phyloP scores from a whole-genome alignment of 768 basidiomycete genomes.

The Boletellus sp. region DNA sequence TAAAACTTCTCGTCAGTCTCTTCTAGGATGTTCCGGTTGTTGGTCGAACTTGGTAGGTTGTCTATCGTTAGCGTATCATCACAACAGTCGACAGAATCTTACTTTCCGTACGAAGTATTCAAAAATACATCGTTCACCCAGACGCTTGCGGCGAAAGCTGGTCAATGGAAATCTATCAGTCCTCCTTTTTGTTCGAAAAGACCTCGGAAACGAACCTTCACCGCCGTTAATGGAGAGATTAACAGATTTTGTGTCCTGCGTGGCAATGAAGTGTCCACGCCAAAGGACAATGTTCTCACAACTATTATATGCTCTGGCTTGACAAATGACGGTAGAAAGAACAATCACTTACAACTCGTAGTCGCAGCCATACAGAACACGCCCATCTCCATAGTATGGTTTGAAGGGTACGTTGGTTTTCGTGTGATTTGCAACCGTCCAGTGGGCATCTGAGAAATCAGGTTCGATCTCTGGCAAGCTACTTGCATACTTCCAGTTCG shows the following conservation, averaged over 20 bases:
- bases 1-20: slow-evolving; percentile 66
- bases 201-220: slow-evolving; percentile 45
- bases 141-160: slow-evolving; percentile 76
- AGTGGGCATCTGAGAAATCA: slow-evolving; percentile 57
- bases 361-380: slow-evolving; percentile 82
- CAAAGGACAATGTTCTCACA: slow-evolving; percentile 81
- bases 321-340: slow-evolving; percentile 3
- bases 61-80: background rate
- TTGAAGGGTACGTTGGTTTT: slow-evolving; percentile 68
- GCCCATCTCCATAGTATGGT: slow-evolving; percentile 69
- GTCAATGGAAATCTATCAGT: background rate
- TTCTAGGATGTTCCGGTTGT: slow-evolving; percentile 54
- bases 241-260: slow-evolving; percentile 56
- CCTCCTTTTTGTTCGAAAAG: background rate
- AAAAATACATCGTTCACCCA: slow-evolving; percentile 77
- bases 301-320: slow-evolving; percentile 34
- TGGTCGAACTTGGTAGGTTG: slow-evolving; percentile 47
- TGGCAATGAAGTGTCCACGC: slow-evolving; percentile 74
- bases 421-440: slow-evolving; percentile 68
- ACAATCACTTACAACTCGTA: slow-evolving; percentile 66
- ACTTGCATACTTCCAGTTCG: slow-evolving; percentile 71
- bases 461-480: slow-evolving; percentile 66
- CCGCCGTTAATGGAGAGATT: slow-evolving; percentile 82
- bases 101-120: slow-evolving; percentile 74
- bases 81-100: slow-evolving; percentile 18